Evolutionary conservation across 768 basidiomycete genomes (phyloP), one percentile per base, ranked within the genome.

Genomic region (Psilocybe tampanensis): DNA sequence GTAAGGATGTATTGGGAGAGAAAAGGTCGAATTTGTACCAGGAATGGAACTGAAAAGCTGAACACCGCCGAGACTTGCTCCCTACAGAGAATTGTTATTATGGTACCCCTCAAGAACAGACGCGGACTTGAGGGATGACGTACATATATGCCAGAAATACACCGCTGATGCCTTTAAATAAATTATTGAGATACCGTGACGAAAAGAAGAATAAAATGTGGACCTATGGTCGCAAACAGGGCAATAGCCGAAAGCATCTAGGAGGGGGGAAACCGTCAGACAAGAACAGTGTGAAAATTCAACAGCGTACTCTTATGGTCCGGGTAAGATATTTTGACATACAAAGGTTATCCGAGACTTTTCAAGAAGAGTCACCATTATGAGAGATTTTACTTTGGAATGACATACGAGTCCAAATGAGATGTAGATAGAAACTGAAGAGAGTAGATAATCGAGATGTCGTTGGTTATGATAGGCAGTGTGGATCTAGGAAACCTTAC

Each of bases 331-430:
- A 36, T 23, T 22, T 23, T 15, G 13, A 29, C 52, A 52, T 44
- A 17, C 15, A 7, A 11, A 52, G 26, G 26, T 33, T 49, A 23
- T 24, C 15, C 29, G 39, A 3, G 15, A 44, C 42, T 44, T 21
- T 17, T 18, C 34, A 41, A 34, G 8, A 15, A 7, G 15, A 29
- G 18, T 13, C 18, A 49, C 17, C 23, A 12, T 19, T 17, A 52
- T 50, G 4, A 34, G 12, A 15, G 39, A 23, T 24, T 3, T n/a
- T 12, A 22, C 18, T 13, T 3, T 8, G 9, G 39, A 5, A 15
- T 18, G 15, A 44, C 52, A 43, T 22, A 52, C 52, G 32, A 22
- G 32, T 26, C 52, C 52, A 52, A 42, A 52, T 52, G 17, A 52
- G 39, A 11, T 44, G 52, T 18, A 52, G n/a, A 29, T 52, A 52